Conservation (phyloP, 2,329 filamentous ascomycete species). For the Scytalidium sp. region DNA sequence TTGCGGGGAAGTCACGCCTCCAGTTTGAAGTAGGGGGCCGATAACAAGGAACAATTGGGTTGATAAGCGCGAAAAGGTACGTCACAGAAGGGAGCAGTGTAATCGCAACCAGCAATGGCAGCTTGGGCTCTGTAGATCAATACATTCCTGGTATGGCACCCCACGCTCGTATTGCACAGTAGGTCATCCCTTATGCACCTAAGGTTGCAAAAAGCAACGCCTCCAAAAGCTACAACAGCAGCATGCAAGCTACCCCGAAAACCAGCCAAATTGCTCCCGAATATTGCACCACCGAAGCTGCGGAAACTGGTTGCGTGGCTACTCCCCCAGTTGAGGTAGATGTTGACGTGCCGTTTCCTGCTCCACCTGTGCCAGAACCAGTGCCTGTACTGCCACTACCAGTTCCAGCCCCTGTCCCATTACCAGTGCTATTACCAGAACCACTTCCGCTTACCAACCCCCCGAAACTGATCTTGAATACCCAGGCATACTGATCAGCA, state of each 20-base stretch:
- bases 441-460: background rate
- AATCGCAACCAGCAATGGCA: too few species aligned
- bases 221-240: background rate
- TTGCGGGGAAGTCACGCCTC: too few species aligned
- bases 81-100: too few species aligned
- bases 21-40: too few species aligned
- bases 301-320: background rate
- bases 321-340: background rate
- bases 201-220: background rate
- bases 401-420: background rate
- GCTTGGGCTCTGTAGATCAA: too few species aligned
- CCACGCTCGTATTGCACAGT: too few species aligned
- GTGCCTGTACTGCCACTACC: background rate
- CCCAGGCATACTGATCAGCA: constrained; percentile 16
- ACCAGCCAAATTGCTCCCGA: background rate
- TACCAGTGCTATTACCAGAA: constrained; percentile 3
- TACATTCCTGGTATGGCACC: too few species aligned
- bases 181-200: too few species aligned
- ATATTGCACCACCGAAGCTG: background rate
- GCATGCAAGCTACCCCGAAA: background rate
- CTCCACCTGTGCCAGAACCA: background rate
- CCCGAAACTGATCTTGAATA: constrained; percentile 14
- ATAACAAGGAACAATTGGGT: too few species aligned
- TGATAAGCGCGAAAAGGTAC: too few species aligned
- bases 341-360: background rate